These are phyloP conservation scores for Turritis glabra DNA, from an alignment of 345 rosid genomes.

Conservation along the genomic window DNA sequence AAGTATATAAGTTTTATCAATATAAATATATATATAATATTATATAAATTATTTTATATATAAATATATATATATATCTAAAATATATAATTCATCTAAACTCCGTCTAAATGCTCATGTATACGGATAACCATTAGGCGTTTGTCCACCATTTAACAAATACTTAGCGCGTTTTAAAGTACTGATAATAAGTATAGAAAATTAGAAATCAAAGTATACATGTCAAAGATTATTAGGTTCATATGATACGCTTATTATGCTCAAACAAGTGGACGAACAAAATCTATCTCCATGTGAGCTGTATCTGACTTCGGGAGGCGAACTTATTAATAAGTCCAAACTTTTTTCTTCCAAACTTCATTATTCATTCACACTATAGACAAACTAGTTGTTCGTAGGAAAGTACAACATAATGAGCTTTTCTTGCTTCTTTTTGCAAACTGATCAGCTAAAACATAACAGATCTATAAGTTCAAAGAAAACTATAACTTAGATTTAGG, in stretches of 20 bases:
- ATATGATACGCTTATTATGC: neutral
- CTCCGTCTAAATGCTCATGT: no score
- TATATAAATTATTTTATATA: no score
- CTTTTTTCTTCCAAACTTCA: neutral
- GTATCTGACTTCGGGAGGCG: slow-evolving; percentile 12
- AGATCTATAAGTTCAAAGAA: neutral
- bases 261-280: slow-evolving; percentile 1
- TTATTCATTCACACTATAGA: slow-evolving; percentile 21
- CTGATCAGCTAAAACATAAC: neutral
- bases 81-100: no score
- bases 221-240: neutral
- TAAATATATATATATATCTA: no score
- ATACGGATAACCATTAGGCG: no score
- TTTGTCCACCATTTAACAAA: no score
- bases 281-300: slow-evolving; percentile 23
- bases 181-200: neutral
- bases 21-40: no score
- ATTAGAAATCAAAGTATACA: no score
- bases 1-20: no score
- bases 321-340: slow-evolving; percentile 30
- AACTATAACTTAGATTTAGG: neutral
- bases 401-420: neutral
- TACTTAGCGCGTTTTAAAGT: no score
- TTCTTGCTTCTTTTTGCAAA: neutral
- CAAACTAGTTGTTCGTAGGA: neutral